Percentiles rank a stretch among this genome's conserved stretches.
Conservation (phyloP, 2,329 filamentous ascomycete genomes). For the Exophiala sp. region DNA sequence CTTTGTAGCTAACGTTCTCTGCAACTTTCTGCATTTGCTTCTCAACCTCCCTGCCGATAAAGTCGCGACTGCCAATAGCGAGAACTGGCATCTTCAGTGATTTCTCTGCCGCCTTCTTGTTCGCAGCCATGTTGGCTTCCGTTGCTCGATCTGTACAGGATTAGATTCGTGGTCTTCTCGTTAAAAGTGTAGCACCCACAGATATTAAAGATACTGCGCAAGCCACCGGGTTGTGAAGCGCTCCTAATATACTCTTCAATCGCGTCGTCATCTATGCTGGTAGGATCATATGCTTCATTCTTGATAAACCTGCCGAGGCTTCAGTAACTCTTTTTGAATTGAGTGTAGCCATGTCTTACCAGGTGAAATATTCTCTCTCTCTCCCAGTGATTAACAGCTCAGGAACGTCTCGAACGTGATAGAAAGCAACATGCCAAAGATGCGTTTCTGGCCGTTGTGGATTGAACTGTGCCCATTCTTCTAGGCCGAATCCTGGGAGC, state of each 20-base stretch:
- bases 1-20: slow-evolving; percentile 11
- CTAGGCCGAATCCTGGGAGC: slow-evolving; percentile 48
- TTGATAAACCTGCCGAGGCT: slow-evolving; percentile 12
- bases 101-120: slow-evolving; percentile 6
- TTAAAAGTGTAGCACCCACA: slow-evolving; percentile 1
- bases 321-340: background rate
- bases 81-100: slow-evolving; percentile 15
- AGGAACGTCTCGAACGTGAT: slow-evolving; percentile 54
- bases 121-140: slow-evolving; percentile 8
- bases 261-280: slow-evolving; percentile 14
- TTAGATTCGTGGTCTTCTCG: background rate
- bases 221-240: slow-evolving; percentile 12
- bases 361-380: slow-evolving; percentile 33
- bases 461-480: slow-evolving; percentile 15
- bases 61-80: slow-evolving; percentile 12
- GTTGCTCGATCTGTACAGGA: slow-evolving; percentile 3
- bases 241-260: slow-evolving; percentile 17
- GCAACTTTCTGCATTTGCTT: slow-evolving; percentile 15
- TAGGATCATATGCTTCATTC: slow-evolving; percentile 17
- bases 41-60: slow-evolving; percentile 16
- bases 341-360: background rate
- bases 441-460: slow-evolving; percentile 8
- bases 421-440: slow-evolving; percentile 52
- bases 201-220: slow-evolving; percentile 13
- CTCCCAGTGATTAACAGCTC: slow-evolving; percentile 45